Conservation (phyloP, 2,329 filamentous ascomycete genomes). For the Paraphaeosphaeria sporulosa region DNA sequence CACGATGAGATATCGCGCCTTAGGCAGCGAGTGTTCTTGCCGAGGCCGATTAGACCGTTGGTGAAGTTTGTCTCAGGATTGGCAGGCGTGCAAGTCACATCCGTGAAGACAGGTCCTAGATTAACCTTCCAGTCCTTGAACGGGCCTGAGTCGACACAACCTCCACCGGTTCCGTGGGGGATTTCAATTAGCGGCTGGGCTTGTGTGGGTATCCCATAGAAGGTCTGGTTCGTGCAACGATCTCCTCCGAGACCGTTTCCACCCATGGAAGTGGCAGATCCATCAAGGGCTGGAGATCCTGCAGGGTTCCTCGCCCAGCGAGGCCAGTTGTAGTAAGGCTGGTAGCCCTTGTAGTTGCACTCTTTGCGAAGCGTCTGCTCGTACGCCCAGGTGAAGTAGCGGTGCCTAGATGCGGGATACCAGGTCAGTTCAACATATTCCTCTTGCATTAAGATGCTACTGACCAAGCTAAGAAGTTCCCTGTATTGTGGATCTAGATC, state of each 20-base stretch:
- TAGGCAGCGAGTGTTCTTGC: conserved; percentile 46
- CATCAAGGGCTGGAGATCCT: conserved; percentile 63
- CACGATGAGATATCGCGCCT: conserved; percentile 45
- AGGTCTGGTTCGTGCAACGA: conserved; percentile 22
- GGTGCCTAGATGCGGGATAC: conserved; percentile 21
- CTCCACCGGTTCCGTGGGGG: conserved; percentile 61
- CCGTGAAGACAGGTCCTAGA: conserved; percentile 58
- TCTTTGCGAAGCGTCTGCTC: conserved; percentile 39
- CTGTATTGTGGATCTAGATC: conserved; percentile 34
- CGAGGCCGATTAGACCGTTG: conserved; percentile 33
- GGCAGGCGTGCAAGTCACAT: conserved; percentile 32
- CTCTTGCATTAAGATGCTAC: neutral
- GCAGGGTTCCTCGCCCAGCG: conserved; percentile 34
- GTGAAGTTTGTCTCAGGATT: conserved; percentile 39
- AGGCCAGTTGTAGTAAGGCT: conserved; percentile 43
- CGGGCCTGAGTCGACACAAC: conserved; percentile 61
- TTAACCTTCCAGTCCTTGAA: conserved; percentile 57
- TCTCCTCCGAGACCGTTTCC: conserved; percentile 52
- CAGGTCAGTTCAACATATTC: neutral
- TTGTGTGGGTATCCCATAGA: conserved; percentile 30
- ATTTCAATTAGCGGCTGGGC: conserved; percentile 40
- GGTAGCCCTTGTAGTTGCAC: conserved; percentile 39
- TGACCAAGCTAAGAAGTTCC: conserved; percentile 36
- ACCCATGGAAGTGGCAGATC: conserved; percentile 55
- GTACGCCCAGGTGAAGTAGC: conserved; percentile 37